Conservation (phyloP, 331 rosid species). For the Quercus phellos region DNA sequence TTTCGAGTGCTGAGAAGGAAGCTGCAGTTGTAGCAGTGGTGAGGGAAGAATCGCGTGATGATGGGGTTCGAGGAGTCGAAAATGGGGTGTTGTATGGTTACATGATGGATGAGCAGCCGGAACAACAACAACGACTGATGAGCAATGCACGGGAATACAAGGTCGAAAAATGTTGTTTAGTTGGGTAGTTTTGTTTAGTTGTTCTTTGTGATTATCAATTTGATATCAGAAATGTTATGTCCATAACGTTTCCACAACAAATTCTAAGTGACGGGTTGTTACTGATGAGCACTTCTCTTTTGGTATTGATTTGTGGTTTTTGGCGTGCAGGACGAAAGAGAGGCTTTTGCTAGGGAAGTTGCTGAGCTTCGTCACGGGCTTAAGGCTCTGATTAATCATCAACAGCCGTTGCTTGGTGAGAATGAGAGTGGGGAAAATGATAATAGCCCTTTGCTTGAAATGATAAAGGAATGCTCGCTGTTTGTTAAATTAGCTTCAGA, state of each 20-base stretch:
- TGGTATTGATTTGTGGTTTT: constrained; percentile 5
- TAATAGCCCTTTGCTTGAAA: constrained; percentile 32
- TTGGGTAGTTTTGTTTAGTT: background rate
- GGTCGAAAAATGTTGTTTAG: constrained; percentile 31
- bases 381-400: constrained; percentile 36
- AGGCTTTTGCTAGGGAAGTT: constrained; percentile 40
- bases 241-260: too few species aligned
- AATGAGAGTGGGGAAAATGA: constrained; percentile 27
- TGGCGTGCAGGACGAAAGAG: constrained; percentile 56
- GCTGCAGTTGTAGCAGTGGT: constrained; percentile 25
- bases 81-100: constrained; percentile 31
- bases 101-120: constrained; percentile 27
- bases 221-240: background rate
- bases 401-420: constrained; percentile 8
- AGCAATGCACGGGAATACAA: constrained; percentile 28
- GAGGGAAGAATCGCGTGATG: constrained; percentile 17
- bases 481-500: constrained; percentile 44
- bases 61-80: constrained; percentile 19
- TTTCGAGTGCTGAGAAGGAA: constrained; percentile 38
- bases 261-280: too few species aligned
- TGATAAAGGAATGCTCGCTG: constrained; percentile 52
- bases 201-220: background rate
- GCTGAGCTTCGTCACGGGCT: constrained; percentile 48
- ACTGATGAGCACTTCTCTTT: background rate
- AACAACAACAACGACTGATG: constrained; percentile 6